These are phyloP conservation scores for Boletus patriciae DNA, from an alignment of 768 basidiomycete genomes.

Conservation along the genomic window DNA sequence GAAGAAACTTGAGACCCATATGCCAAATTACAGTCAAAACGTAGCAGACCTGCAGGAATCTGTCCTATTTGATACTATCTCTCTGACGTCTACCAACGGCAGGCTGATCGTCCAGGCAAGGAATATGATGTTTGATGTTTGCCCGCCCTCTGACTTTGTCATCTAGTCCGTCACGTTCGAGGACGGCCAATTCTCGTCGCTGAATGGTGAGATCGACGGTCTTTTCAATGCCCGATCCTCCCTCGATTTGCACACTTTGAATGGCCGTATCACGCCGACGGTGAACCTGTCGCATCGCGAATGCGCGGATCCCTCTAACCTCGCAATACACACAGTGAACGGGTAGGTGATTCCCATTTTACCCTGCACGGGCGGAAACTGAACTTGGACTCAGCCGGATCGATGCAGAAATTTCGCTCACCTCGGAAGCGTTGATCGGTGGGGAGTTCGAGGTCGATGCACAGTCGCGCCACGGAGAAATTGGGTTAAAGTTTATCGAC, in stretches of 20 bases:
- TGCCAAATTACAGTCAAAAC: conserved; percentile 41
- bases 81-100: conserved; percentile 38
- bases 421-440: conserved; percentile 28
- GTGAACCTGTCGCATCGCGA: conserved; percentile 38
- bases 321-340: conserved; percentile 42
- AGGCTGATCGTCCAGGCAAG: conserved; percentile 37
- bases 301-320: conserved; percentile 22
- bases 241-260: conserved; percentile 39
- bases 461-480: conserved; percentile 28
- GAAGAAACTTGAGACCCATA: conserved; percentile 43
- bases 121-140: background rate
- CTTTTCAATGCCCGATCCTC: conserved; percentile 37
- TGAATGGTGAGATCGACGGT: conserved; percentile 49
- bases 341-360: conserved; percentile 34
- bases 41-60: conserved; percentile 36
- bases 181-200: conserved; percentile 33
- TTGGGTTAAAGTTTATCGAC: conserved; percentile 30
- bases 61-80: conserved; percentile 39
- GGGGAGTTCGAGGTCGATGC: conserved; percentile 37
- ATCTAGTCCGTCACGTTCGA: conserved; percentile 36
- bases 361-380: background rate
- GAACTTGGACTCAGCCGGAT: conserved; percentile 19
- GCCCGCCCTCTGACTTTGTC: background rate
- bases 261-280: conserved; percentile 39
- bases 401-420: conserved; percentile 29